Conservation (phyloP, 2,329 filamentous ascomycete species). For the Rugonectria rugulosa region DNA sequence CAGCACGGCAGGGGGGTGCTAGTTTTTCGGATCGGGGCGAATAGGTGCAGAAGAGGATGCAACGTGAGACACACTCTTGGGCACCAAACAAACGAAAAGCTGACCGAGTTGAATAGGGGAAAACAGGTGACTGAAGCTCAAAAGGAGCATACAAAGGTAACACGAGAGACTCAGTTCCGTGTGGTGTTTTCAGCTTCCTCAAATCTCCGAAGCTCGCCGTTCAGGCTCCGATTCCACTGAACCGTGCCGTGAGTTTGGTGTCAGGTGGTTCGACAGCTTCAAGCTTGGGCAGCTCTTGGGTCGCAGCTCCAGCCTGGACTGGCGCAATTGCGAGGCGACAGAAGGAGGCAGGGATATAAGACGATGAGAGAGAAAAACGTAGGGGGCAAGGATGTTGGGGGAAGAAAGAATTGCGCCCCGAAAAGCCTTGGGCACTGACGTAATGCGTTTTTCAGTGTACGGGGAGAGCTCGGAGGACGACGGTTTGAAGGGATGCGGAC, state of each 20-base stretch:
- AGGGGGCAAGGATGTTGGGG: slow-evolving; percentile 28
- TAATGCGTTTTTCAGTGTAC: slow-evolving; percentile 30
- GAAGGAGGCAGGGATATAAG: slow-evolving; percentile 6
- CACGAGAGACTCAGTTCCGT: slow-evolving; percentile 11
- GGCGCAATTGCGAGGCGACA: slow-evolving; percentile 16
- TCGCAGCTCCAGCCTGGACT: slow-evolving; percentile 25
- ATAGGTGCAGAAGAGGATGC: slow-evolving; percentile 21
- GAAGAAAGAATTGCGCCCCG: slow-evolving; percentile 29
- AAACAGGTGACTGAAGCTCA: slow-evolving; percentile 2
- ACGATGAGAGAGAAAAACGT: slow-evolving; percentile 17
- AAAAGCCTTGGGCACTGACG: slow-evolving; percentile 29
- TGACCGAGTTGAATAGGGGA: background rate
- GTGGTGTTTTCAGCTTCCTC: slow-evolving; percentile 14
- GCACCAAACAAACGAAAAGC: background rate
- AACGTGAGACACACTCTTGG: slow-evolving; percentile 12
- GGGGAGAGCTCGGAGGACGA: background rate
- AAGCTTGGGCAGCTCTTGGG: slow-evolving; percentile 38
- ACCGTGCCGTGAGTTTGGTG: slow-evolving; percentile 35
- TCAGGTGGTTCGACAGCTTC: slow-evolving; percentile 33
- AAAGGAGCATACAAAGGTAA: slow-evolving; percentile 2
- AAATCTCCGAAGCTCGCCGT: slow-evolving; percentile 34
- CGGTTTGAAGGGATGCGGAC: background rate
- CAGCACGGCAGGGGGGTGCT: slow-evolving; percentile 19
- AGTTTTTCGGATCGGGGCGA: slow-evolving; percentile 10
- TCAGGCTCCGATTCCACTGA: slow-evolving; percentile 16